Percentiles rank a stretch among this genome's conserved stretches.
Evolutionary conservation across 495 filamentous ascomycete genomes (phyloP).

Genomic region (Penicillium flavigenum): DNA sequence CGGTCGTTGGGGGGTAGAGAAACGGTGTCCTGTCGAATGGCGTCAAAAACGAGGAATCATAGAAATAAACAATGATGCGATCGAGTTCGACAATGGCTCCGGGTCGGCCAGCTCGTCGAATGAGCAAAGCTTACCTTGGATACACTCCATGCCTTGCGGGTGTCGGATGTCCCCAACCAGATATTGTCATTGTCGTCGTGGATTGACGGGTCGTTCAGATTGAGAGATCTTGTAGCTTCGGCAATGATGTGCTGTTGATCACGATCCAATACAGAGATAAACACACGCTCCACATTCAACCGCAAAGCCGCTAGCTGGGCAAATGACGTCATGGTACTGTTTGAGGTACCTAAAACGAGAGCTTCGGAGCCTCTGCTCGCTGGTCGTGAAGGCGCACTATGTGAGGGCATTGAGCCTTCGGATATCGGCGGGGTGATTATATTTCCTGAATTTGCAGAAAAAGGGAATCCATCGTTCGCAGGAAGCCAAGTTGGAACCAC

Average conservation of each 20-base stretch:
- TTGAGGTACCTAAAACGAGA: slow-evolving; percentile 33
- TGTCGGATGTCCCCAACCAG: slow-evolving; percentile 32
- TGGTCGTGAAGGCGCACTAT: slow-evolving; percentile 15
- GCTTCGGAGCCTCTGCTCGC: slow-evolving; percentile 23
- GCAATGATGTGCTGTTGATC: slow-evolving; percentile 53
- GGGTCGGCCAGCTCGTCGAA: neutral
- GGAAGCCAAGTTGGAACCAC: slow-evolving; percentile 25
- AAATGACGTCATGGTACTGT: slow-evolving; percentile 54
- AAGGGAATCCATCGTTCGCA: slow-evolving; percentile 11
- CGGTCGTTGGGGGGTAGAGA: slow-evolving; percentile 38
- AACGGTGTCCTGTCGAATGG: slow-evolving; percentile 28
- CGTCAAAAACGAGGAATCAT: neutral
- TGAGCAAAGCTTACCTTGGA: slow-evolving; percentile 40
- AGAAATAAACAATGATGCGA: neutral
- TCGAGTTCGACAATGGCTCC: neutral
- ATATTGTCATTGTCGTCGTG: slow-evolving; percentile 31
- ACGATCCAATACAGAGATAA: slow-evolving; percentile 53
- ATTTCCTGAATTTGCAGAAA: slow-evolving; percentile 10
- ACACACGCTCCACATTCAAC: slow-evolving; percentile 40
- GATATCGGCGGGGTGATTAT: slow-evolving; percentile 9
- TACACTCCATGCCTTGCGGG: slow-evolving; percentile 44
- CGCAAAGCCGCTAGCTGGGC: slow-evolving; percentile 48
- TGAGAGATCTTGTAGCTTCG: slow-evolving; percentile 49
- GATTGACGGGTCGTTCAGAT: slow-evolving; percentile 34
- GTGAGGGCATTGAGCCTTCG: slow-evolving; percentile 15